These are phyloP conservation scores for Claviceps maximensis DNA, from an alignment of 2,329 filamentous ascomycete species.

Conservation along the genomic window DNA sequence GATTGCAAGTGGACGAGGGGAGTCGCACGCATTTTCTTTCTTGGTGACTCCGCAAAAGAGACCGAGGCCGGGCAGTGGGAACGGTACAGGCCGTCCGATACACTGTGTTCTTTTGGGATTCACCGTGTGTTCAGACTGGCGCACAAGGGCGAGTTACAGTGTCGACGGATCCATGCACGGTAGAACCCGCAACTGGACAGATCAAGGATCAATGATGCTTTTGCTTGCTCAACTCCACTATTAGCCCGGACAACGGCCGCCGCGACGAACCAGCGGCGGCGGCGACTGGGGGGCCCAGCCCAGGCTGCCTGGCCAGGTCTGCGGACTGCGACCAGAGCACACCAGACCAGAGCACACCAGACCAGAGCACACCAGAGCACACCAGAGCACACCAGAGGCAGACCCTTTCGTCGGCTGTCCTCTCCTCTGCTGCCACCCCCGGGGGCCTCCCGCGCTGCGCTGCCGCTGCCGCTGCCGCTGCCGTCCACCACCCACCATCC, in stretches of 20 bases:
- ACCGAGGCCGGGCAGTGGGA: constrained; percentile 1
- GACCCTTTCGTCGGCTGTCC: too few relatives aligned
- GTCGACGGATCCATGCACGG: not conserved
- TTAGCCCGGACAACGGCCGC: constrained; percentile 46
- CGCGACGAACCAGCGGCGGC: constrained; percentile 23
- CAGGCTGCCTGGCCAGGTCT: too few relatives aligned
- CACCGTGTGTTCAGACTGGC: not conserved
- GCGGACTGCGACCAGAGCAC: too few relatives aligned
- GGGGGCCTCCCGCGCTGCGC: too few relatives aligned
- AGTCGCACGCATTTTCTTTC: not conserved
- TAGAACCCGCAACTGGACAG: not conserved
- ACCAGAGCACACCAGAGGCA: too few relatives aligned
- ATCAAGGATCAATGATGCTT: not conserved
- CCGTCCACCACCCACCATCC: not conserved
- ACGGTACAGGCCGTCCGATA: not conserved
- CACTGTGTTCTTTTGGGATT: not conserved
- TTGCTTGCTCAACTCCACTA: constrained; percentile 32
- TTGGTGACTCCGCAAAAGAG: constrained; percentile 7
- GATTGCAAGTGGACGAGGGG: not conserved
- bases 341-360: too few relatives aligned
- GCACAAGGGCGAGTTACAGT: not conserved
- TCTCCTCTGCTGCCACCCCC: not conserved
- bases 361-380: too few relatives aligned
- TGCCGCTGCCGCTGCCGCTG: not conserved
- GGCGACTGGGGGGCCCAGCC: not conserved